Percentiles rank a stretch among this genome's conserved stretches.
These are phyloP conservation scores for Arthrinium phaeospermum DNA, from an alignment of 2,329 filamentous ascomycete species.

Conservation along the genomic window DNA sequence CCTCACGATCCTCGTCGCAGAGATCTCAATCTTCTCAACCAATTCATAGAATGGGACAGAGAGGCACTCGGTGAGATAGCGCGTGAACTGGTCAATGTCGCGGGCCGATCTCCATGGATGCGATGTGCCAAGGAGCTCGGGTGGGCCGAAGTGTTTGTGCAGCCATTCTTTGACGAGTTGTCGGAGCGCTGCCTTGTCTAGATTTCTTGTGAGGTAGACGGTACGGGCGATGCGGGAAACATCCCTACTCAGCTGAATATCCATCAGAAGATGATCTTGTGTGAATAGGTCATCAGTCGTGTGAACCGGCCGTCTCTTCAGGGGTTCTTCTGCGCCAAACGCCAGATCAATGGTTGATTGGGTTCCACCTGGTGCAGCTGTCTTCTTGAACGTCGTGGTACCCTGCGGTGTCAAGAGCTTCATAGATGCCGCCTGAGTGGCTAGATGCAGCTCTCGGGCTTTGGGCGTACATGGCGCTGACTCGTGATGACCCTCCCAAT, in stretches of 20 bases:
- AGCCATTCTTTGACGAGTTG: neutral
- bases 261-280: neutral
- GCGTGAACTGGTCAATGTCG: neutral
- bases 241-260: neutral
- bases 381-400: neutral
- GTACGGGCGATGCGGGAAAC: neutral
- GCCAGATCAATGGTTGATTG: neutral
- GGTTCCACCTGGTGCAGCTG: neutral
- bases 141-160: neutral
- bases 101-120: neutral
- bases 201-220: neutral
- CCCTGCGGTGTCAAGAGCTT: no score
- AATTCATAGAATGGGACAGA: neutral
- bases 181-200: neutral
- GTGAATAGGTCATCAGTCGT: neutral
- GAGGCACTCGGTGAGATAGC: neutral
- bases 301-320: neutral
- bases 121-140: neutral
- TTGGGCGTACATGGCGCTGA: no score
- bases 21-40: neutral
- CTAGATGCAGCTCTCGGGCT: no score
- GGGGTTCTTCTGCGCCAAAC: neutral
- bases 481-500: no score
- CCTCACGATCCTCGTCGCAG: neutral
- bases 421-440: no score